Evolutionary conservation across 208 protist species (phyloP).

Genomic region (Acanthamoeba healyi): DNA sequence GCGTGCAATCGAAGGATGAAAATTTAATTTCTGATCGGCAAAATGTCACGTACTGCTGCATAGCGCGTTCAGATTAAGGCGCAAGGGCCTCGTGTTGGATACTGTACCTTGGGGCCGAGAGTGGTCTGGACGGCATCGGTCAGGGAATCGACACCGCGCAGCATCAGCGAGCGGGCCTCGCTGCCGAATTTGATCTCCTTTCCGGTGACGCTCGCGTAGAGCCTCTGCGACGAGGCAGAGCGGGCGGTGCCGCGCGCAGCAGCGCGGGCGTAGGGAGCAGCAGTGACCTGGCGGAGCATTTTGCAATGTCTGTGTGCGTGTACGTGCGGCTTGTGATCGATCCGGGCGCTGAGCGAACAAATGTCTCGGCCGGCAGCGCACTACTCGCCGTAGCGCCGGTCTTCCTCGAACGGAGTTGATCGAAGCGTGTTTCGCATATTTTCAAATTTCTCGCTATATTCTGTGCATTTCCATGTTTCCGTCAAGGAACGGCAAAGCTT

Average conservation of each 20-base stretch:
- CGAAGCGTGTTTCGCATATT: neutral
- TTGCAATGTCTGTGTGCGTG: neutral
- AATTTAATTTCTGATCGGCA: neutral
- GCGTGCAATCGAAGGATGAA: neutral
- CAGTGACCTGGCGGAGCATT: neutral
- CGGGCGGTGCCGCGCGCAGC: neutral
- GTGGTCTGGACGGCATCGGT: conserved; percentile 98
- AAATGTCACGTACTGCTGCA: neutral
- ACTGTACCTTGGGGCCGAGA: conserved; percentile 96
- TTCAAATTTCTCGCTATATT: neutral
- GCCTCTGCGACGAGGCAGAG: neutral
- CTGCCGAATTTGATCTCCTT: conserved; percentile 98
- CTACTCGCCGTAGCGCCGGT: neutral
- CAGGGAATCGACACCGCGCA: conserved; percentile 97
- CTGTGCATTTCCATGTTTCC: neutral
- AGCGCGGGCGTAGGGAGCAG: neutral
- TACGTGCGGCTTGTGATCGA: neutral
- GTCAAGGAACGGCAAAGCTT: neutral
- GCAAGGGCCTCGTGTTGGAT: neutral
- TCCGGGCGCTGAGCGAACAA: neutral
- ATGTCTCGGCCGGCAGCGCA: neutral
- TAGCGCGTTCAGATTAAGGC: neutral
- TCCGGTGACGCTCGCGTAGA: conserved; percentile 53
- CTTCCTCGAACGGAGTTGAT: conserved; percentile 36
- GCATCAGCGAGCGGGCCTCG: conserved; percentile 95